A percentile compares a stretch with the other conserved stretches of the same genome.
Conservation (phyloP, 2,329 filamentous ascomycete genomes). For the Penicillium expansum region DNA sequence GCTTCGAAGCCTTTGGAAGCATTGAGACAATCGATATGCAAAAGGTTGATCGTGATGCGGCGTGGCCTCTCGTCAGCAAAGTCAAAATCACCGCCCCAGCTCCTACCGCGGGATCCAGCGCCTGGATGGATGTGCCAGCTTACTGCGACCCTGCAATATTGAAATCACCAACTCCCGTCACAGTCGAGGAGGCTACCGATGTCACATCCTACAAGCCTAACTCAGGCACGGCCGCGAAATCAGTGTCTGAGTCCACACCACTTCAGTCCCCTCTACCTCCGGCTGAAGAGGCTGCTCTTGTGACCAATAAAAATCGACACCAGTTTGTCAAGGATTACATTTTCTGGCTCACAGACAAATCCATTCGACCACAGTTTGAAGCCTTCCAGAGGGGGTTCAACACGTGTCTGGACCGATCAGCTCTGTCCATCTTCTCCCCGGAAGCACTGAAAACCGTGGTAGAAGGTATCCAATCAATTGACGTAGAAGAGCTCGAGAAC, state of each 20-base stretch:
- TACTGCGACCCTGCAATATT: slow-evolving; percentile 17
- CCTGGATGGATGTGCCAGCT: slow-evolving; percentile 26
- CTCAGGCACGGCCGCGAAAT: slow-evolving; percentile 23
- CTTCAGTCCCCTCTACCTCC: slow-evolving; percentile 30
- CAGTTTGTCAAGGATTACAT: slow-evolving; percentile 83
- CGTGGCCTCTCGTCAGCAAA: slow-evolving; percentile 31
- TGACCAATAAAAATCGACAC: slow-evolving; percentile 75
- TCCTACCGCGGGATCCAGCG: slow-evolving; percentile 12
- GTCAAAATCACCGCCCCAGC: not conserved
- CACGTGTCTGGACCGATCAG: slow-evolving; percentile 67
- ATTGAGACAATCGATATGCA: slow-evolving; percentile 57
- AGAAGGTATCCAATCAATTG: slow-evolving; percentile 79
- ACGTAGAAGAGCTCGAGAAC: slow-evolving; percentile 68
- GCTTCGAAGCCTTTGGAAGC: slow-evolving; percentile 58
- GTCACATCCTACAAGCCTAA: not conserved
- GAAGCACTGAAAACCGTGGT: slow-evolving; percentile 71
- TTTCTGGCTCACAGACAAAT: slow-evolving; percentile 74
- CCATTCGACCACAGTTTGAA: slow-evolving; percentile 70
- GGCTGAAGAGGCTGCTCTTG: slow-evolving; percentile 61
- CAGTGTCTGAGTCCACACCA: slow-evolving; percentile 22
- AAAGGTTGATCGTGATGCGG: slow-evolving; percentile 36
- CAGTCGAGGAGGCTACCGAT: slow-evolving; percentile 21
- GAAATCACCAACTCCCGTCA: slow-evolving; percentile 25
- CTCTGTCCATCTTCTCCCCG: slow-evolving; percentile 69
- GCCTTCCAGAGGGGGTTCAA: slow-evolving; percentile 82